Evolutionary conservation across 345 rosid genomes (phyloP).

Genomic region (Acer saccharum): DNA sequence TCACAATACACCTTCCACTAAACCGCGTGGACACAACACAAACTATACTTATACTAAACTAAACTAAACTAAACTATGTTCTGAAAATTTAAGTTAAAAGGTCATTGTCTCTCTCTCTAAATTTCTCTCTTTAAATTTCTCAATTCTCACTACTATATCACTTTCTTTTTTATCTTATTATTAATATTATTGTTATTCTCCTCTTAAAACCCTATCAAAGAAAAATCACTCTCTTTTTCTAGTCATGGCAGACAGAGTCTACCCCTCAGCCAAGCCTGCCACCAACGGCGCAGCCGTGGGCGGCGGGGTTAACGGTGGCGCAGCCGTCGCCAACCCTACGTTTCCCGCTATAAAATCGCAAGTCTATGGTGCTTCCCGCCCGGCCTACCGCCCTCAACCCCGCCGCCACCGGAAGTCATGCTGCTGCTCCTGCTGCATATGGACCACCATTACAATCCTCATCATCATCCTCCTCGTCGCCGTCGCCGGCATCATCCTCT

Average conservation of each 20-base stretch:
- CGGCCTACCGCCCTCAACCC: constrained; percentile 75
- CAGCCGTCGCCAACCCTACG: constrained; percentile 33
- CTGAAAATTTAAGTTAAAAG: not conserved
- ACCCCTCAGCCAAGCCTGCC: constrained; percentile 62
- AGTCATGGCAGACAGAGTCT: constrained; percentile 60
- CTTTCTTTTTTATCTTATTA: not conserved
- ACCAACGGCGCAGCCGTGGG: constrained; percentile 31
- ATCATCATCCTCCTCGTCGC: constrained; percentile 52
- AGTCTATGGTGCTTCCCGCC: constrained; percentile 65
- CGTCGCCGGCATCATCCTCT: constrained; percentile 48
- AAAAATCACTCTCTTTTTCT: not conserved
- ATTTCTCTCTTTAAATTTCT: constrained; percentile 8
- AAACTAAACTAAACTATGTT: too few species aligned
- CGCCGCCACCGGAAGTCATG: constrained; percentile 50
- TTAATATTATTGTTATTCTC: not conserved
- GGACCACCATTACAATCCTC: constrained; percentile 49
- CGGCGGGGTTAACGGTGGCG: not conserved
- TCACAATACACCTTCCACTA: not conserved
- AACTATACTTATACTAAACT: not conserved
- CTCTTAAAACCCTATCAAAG: not conserved
- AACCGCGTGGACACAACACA: not conserved
- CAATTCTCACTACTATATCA: too few species aligned
- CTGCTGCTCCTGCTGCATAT: constrained; percentile 66
- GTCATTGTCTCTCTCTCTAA: constrained; percentile 15
- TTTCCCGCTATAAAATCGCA: constrained; percentile 76